Conservation (phyloP, 2,329 filamentous ascomycete species). For the Chaetomiaceae sp. region DNA sequence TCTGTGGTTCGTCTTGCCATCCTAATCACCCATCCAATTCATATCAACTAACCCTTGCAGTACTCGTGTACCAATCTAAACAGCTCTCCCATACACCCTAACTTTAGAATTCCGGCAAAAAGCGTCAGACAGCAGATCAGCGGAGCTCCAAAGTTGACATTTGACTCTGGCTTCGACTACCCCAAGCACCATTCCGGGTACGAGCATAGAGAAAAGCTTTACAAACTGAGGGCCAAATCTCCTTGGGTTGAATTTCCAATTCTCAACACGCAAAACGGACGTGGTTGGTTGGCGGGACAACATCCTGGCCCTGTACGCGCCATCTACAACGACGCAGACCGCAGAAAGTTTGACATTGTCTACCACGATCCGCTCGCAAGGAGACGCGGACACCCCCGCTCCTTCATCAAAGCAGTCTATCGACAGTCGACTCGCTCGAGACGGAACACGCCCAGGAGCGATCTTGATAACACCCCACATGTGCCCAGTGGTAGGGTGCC, state of each 20-base stretch:
- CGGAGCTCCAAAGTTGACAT: not conserved
- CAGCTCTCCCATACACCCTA: too few relatives aligned
- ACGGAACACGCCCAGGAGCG: not conserved
- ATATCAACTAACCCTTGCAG: not conserved
- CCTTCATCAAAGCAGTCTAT: not conserved
- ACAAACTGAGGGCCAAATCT: not conserved
- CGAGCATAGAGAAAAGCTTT: not conserved
- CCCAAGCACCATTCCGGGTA: not conserved
- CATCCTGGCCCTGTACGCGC: not conserved
- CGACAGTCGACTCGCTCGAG: not conserved
- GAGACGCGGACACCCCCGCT: too few relatives aligned
- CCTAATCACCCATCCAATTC: not conserved
- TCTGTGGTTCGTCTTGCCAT: not conserved
- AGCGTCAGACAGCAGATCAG: not conserved
- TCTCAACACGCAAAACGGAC: not conserved
- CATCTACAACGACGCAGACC: constrained; percentile 4
- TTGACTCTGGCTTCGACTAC: not conserved
- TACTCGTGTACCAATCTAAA: not conserved
- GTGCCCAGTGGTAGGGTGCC: too few relatives aligned
- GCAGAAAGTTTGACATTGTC: not conserved
- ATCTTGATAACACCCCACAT: too few relatives aligned
- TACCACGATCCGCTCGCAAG: not conserved
- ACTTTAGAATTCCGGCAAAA: not conserved
- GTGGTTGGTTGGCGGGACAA: not conserved
- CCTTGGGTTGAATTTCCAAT: not conserved